Evolutionary conservation across 768 basidiomycete species (phyloP).

Genomic region (Boletus sensibilis): DNA sequence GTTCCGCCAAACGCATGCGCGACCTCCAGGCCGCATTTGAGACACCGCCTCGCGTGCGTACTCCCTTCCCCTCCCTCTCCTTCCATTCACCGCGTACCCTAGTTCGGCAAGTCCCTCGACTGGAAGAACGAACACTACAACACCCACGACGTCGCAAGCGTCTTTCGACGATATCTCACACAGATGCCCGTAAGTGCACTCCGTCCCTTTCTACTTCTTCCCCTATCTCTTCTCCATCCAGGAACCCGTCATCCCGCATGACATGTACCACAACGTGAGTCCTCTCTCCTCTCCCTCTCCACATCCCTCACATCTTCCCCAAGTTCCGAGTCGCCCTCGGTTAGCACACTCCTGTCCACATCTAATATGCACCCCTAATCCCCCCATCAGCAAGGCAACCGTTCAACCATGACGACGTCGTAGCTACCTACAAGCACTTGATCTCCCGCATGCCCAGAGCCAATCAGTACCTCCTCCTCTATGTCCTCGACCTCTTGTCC

Average conservation of each 20-base stretch:
- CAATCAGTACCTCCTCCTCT: conserved; percentile 95
- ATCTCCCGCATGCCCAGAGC: conserved; percentile 83
- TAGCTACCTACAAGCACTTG: conserved; percentile 77
- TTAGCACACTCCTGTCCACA: conserved; percentile 33
- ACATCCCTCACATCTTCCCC: conserved; percentile 8
- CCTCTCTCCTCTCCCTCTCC: conserved; percentile 12
- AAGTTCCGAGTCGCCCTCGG: conserved; percentile 81
- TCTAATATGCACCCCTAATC: conserved; percentile 15
- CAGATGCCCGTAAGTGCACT: conserved; percentile 83
- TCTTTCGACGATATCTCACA: conserved; percentile 93
- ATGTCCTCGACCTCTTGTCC: conserved; percentile 92
- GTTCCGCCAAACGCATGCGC: conserved; percentile 94
- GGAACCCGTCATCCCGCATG: conserved; percentile 94
- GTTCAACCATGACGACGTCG: conserved; percentile 67
- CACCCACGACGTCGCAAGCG: conserved; percentile 96
- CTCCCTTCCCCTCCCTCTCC: neutral
- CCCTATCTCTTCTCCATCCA: conserved; percentile 32
- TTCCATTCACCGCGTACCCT: conserved; percentile 11
- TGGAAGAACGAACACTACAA: conserved; percentile 87
- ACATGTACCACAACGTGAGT: conserved; percentile 84
- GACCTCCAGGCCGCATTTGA: conserved; percentile 93
- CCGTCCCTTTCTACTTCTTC: neutral
- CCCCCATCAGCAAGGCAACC: conserved; percentile 56
- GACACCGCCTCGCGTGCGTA: conserved; percentile 73
- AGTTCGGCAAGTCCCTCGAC: conserved; percentile 94